phyloP scores from a whole-genome alignment of 257 asterid species.

The Nicotiana attenuata region DNA sequence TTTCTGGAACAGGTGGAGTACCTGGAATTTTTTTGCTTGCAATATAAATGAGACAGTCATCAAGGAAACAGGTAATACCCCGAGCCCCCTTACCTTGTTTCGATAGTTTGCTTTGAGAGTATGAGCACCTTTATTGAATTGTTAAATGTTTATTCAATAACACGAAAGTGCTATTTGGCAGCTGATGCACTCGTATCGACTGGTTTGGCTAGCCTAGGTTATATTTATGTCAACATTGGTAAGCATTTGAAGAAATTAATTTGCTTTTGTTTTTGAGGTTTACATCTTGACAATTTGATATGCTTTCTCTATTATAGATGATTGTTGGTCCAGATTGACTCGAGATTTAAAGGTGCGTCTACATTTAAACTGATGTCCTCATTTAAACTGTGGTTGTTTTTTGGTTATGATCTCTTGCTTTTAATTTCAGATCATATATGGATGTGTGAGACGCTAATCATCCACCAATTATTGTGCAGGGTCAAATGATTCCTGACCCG shows the following conservation, averaged over 20 bases:
- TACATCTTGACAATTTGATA: slow-evolving; percentile 7
- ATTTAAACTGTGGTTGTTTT: neutral
- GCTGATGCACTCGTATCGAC: slow-evolving; percentile 88
- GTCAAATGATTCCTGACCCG: slow-evolving; percentile 58
- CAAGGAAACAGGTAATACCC: slow-evolving; percentile 76
- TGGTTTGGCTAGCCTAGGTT: slow-evolving; percentile 85
- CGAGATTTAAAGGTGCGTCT: slow-evolving; percentile 55
- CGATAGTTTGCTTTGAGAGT: slow-evolving; percentile 3
- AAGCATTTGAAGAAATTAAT: slow-evolving; percentile 14
- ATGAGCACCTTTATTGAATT: neutral
- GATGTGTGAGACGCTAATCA: neutral
- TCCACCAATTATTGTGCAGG: slow-evolving; percentile 41
- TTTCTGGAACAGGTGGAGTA: slow-evolving; percentile 64
- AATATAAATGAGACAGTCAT: slow-evolving; percentile 75
- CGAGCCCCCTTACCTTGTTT: neutral
- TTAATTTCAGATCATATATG: neutral
- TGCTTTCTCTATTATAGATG: slow-evolving; percentile 56
- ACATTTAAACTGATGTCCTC: neutral
- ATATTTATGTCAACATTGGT: slow-evolving; percentile 78
- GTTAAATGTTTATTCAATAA: neutral
- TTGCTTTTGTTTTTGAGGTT: neutral
- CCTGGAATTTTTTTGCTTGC: slow-evolving; percentile 95
- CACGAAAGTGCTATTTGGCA: slow-evolving; percentile 27
- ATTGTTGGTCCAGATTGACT: slow-evolving; percentile 72
- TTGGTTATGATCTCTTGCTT: neutral